These are phyloP conservation scores for Colletotrichum agaves DNA, from an alignment of 2,329 filamentous ascomycete genomes.

Conservation along the genomic window DNA sequence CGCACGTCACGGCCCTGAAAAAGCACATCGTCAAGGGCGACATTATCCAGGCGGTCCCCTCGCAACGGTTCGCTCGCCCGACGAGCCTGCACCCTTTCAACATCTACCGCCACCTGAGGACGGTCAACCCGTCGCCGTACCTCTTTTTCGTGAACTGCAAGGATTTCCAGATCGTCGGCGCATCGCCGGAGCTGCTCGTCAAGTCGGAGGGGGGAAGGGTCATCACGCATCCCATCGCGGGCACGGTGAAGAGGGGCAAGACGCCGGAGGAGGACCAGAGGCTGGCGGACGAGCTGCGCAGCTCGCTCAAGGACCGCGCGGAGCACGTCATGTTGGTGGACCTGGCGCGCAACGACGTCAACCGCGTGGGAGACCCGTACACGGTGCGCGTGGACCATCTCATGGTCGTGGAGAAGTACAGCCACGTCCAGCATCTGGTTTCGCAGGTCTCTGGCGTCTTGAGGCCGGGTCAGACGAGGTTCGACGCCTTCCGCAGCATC, in stretches of 20 bases:
- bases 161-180: slow-evolving; percentile 94
- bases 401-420: slow-evolving; percentile 95
- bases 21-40: slow-evolving; percentile 90
- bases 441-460: slow-evolving; percentile 95
- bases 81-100: slow-evolving; percentile 97
- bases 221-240: slow-evolving; percentile 96
- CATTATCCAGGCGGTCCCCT: slow-evolving; percentile 98
- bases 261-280: slow-evolving; percentile 83
- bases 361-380: slow-evolving; percentile 90
- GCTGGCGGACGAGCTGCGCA: slow-evolving; percentile 80
- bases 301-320: slow-evolving; percentile 88
- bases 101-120: slow-evolving; percentile 94
- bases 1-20: slow-evolving; percentile 87
- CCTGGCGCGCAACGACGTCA: slow-evolving; percentile 94
- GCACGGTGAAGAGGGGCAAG: slow-evolving; percentile 88
- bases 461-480: slow-evolving; percentile 84
- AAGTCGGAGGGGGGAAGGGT: slow-evolving; percentile 88
- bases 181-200: slow-evolving; percentile 92
- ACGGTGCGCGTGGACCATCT: slow-evolving; percentile 91
- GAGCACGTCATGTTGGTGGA: slow-evolving; percentile 99
- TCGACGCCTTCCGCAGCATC: slow-evolving; percentile 95
- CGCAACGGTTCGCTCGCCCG: slow-evolving; percentile 89
- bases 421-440: slow-evolving; percentile 96
- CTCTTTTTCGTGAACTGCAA: slow-evolving; percentile 95
- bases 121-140: slow-evolving; percentile 97